Evolutionary conservation across 371 early-diverging fungal genomes (phyloP), one percentile per base, ranked within the genome.

Genomic region (Basidiobolus meristosporus): DNA sequence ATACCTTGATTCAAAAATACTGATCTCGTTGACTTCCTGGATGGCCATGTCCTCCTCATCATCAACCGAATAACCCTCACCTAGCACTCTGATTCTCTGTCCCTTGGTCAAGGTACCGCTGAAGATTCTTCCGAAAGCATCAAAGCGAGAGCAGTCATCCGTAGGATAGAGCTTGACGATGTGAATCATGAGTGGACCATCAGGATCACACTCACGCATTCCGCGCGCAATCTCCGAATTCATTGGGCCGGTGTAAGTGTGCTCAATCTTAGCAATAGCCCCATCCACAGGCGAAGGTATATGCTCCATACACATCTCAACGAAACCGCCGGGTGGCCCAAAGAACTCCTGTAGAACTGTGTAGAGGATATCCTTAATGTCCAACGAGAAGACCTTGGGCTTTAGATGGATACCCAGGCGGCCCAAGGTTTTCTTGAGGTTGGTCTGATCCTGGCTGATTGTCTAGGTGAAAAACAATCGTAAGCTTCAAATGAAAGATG

Each of bases 11-110:
- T 90, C 82, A 51, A 68, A 83, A 10, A 97, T 48, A 59, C 77
- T 78, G 0, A 82, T 58, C 28, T 68, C 63, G 5, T 60, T 54
- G 0, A 97, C 88, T 16, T 70, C 73, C 43, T 85, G 80, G 38
- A 81, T 60, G 1, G 78, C 70, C 82, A 88, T 86, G 50, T 95
- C 95, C 58, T 95, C 98, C 46, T 92, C 91, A 54, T 95, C 93
- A 28, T 89, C 90, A 0, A 78, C 60, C 0, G 83, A 66, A 51
- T 86, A 97, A 6, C 77, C 69, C 52, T 92, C 91, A 31, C 95
- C 95, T 2, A 93, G 60, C 4, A 95, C 91, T 6, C 85, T 69
- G 1, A 97, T 90, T 17, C 62, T 46, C 56, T 81, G 79, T 2
- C 89, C 91, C 3, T 53, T 49, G 16, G 57, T 62, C 9, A 95